Conservation (phyloP, 441 rosid genomes). For the Pelargonium fulgidum region DNA sequence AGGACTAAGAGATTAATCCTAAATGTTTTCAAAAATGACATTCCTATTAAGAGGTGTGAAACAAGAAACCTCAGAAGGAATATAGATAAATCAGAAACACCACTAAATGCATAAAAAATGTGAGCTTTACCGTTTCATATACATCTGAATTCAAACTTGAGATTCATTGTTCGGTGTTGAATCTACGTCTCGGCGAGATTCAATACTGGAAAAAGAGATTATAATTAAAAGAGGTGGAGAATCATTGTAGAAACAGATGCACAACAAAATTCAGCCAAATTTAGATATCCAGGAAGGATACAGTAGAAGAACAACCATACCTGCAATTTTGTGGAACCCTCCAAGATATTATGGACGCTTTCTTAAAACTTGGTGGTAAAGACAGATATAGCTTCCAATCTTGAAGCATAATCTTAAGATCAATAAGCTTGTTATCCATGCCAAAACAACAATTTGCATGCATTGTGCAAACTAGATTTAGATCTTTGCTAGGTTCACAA, state of each 20-base stretch:
- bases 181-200: not conserved
- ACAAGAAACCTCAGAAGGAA: not conserved
- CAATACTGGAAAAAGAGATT: not conserved
- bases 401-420: constrained; percentile 68
- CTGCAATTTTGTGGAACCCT: constrained; percentile 79
- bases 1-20: too few relatives aligned
- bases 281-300: not conserved
- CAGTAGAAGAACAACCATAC: constrained; percentile 25
- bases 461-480: constrained; percentile 73
- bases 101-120: not conserved
- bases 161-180: not conserved
- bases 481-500: constrained; percentile 75
- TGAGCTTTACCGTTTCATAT: constrained; percentile 1
- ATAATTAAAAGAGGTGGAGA: not conserved
- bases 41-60: not conserved
- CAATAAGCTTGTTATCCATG: constrained; percentile 57
- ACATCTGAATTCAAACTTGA: not conserved
- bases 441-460: constrained; percentile 84
- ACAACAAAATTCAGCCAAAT: not conserved
- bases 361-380: constrained; percentile 45
- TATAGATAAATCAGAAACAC: not conserved
- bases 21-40: not conserved
- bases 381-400: constrained; percentile 66
- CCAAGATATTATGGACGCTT: constrained; percentile 43
- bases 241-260: not conserved